Base-by-base conservation (phyloP, 192 early-diverging fungal genomes). In the Mortierella alpina region DNA sequence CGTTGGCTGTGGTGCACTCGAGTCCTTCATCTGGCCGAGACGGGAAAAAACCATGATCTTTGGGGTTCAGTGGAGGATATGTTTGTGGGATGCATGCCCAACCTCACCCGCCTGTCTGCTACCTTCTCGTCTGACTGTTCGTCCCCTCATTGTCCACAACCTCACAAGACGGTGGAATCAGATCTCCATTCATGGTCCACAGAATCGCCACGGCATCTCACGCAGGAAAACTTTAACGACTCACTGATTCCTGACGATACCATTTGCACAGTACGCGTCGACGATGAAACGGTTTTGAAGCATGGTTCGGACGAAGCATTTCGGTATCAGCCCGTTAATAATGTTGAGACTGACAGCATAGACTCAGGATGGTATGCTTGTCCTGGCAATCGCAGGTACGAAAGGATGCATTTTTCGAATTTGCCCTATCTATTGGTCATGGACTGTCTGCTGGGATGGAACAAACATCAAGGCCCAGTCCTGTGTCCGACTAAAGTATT, bases 1-100 rank as follows among this genome's bases (percentile, higher is more conserved):
- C 60, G 61, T 7, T 64, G 51, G 52, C 23, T 64, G 23, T 72
- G 62, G 60, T 72, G 59, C 46, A 56, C 53, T 2, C 46, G 57
- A 7, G 52, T 64, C 9, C 39, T 64, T 42, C 5, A 58, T 6
- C 11, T 70, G 17, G 15, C 23, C 5, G 17, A 45, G 22, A 56
- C 18, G 6, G 12, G n/a, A 45, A 4, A 17, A 20, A 13, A 40
- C 14, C 13, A n/a, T 57, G 14, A n/a, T n/a, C n/a, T 72, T 48
- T 56, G 52, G 42, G 14, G 42, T 50, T 23, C 13, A n/a, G n/a
- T 14, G 44, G 50, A 62, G 40, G 40, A 50, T 5, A 40, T 54
- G 2, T 70, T 70, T 14, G 42, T 40, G 5, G 68, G 54, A 4
- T 15, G 62, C 5, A 9, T 70, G 15, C 68, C 68, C 53, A 50